Evolutionary conservation across 176 grass and related monocot species (phyloP), one percentile per base, ranked within the genome.

Genomic region (Phragmites australis): DNA sequence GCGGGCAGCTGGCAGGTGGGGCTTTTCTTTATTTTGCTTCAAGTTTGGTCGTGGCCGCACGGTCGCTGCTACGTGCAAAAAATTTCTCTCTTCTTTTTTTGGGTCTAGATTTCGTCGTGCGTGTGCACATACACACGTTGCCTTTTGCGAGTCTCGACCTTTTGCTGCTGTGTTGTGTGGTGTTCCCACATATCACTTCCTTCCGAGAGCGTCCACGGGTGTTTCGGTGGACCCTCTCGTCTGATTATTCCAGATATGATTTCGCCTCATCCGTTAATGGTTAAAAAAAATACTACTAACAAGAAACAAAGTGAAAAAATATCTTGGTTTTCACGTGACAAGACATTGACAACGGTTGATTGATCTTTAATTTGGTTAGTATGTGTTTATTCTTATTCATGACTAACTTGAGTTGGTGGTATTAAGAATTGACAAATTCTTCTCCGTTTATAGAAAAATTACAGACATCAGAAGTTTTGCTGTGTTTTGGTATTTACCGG

Each of bases 11-110:
- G 92, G 83, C 84, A 62, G 47, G 46, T 80, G 83, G 88, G 89
- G 3, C 89, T 6, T 23, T 51, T 16, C 19, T 9, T 71, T 86
- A 85, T 85, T 80, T 47, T 19, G 29, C 26, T 39, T 29, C 39
- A 34, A 68, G 55, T 82, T 64, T 80, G 78, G 81, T 93, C 88
- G 91, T 93, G 88, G 77, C 67, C 79, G 91, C 91, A 93, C 88
- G 91, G 74, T n/a, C 88, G 27, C 53, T 14, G 32, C 64, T 30
- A n/a, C n/a, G 16, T 65, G 27, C 7, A 50, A 3, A 60, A 65
- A 67, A 26, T 17, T 25, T 49, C 13, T 19, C 21, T 0, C 3
- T 32, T 56, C 0, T 47, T 76, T 46, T 64, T 47, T 65, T 54
- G 42, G 3, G 5, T 65, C 57, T 42, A 16, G 10, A 31, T 70